These are phyloP conservation scores for Triticum monococcum DNA, from an alignment of 176 grass and related monocot genomes.

Conservation along the genomic window DNA sequence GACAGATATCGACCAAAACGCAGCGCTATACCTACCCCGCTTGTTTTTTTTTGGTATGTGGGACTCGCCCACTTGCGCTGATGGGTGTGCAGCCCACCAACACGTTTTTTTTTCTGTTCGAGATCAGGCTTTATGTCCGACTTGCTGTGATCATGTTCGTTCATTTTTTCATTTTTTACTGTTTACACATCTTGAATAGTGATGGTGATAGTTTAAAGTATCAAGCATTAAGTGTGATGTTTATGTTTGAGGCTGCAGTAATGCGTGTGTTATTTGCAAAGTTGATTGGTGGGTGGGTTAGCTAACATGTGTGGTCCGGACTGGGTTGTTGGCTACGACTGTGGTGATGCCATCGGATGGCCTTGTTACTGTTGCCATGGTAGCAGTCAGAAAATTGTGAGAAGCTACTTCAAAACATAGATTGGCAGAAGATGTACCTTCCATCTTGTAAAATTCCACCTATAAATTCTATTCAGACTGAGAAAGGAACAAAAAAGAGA, in stretches of 20 bases:
- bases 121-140: too few relatives aligned
- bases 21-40: too few relatives aligned
- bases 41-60: too few relatives aligned
- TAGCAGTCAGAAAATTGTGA: background rate
- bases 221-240: background rate
- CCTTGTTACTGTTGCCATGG: background rate
- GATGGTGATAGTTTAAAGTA: background rate
- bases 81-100: too few relatives aligned
- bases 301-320: background rate
- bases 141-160: too few relatives aligned
- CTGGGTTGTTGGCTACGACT: background rate
- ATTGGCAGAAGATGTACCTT: background rate
- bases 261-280: background rate
- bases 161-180: too few relatives aligned
- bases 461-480: background rate
- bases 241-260: background rate
- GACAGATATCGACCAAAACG: too few relatives aligned
- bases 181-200: background rate
- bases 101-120: too few relatives aligned
- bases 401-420: background rate
- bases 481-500: background rate
- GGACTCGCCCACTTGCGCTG: too few relatives aligned
- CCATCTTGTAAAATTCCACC: background rate
- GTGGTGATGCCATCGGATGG: background rate
- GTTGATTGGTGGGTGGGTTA: background rate